Percentiles rank a stretch among this genome's conserved stretches.
Evolutionary conservation across 148 eudicot genomes (phyloP).

Genomic region (Amaranthus cruentus): DNA sequence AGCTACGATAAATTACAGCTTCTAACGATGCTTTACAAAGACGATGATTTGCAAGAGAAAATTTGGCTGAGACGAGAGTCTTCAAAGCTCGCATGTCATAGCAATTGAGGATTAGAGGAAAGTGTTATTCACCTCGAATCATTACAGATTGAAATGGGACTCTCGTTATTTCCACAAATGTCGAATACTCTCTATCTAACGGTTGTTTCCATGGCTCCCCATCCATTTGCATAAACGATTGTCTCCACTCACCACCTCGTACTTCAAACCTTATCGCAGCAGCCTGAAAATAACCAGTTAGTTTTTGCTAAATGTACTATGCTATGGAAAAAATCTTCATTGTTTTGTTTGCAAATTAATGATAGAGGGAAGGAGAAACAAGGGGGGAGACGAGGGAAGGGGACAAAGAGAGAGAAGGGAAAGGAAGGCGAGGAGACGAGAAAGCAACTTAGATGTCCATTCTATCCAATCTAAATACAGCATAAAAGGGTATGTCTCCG

Average conservation of each 20-base stretch:
- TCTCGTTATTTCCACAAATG: slow-evolving; percentile 73
- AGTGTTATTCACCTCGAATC: slow-evolving; percentile 48
- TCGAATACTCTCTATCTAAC: slow-evolving; percentile 59
- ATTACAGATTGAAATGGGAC: slow-evolving; percentile 74
- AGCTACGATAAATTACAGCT: slow-evolving; percentile 1
- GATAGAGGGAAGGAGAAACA: too few relatives aligned
- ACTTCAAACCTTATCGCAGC: slow-evolving; percentile 82
- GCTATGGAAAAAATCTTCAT: too few relatives aligned
- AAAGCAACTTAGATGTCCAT: too few relatives aligned
- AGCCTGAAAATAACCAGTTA: slow-evolving; percentile 40
- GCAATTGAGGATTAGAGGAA: not conserved
- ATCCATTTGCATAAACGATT: slow-evolving; percentile 81
- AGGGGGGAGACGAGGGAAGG: too few relatives aligned
- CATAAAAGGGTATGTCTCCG: too few relatives aligned
- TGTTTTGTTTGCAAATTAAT: too few relatives aligned
- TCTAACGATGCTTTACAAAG: slow-evolving; percentile 15
- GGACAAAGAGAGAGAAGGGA: too few relatives aligned
- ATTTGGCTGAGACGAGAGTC: not conserved
- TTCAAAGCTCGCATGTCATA: not conserved
- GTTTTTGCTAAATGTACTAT: too few relatives aligned
- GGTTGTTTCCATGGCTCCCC: slow-evolving; percentile 99
- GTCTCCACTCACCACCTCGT: slow-evolving; percentile 90
- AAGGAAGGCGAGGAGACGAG: too few relatives aligned
- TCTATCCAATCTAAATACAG: too few relatives aligned
- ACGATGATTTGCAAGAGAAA: slow-evolving; percentile 1